A percentile compares a stretch with the other conserved stretches of the same genome.
Evolutionary conservation across 176 grass and related monocot genomes (phyloP).

Genomic region (Pharus latifolius): DNA sequence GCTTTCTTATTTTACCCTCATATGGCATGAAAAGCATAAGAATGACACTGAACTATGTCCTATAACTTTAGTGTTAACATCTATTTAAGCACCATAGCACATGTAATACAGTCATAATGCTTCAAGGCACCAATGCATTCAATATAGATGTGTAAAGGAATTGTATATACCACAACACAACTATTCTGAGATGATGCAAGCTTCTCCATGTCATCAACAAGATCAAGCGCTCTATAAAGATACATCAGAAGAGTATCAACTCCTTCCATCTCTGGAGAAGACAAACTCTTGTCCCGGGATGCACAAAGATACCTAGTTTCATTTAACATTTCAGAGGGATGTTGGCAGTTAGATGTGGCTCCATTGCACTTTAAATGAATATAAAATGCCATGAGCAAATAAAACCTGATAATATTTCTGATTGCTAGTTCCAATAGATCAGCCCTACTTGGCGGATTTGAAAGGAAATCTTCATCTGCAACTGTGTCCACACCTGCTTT

Average conservation of each 20-base stretch:
- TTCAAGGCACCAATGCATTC: neutral
- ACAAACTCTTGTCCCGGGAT: slow-evolving; percentile 53
- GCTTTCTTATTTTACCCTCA: slow-evolving; percentile 14
- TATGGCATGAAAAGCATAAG: slow-evolving; percentile 17
- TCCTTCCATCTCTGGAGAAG: slow-evolving; percentile 67
- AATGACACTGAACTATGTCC: slow-evolving; percentile 7
- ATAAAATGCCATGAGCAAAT: slow-evolving; percentile 15
- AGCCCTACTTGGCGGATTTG: slow-evolving; percentile 74
- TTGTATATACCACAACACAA: slow-evolving; percentile 73
- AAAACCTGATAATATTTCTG: slow-evolving; percentile 91
- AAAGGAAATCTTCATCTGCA: slow-evolving; percentile 81
- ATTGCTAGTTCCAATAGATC: slow-evolving; percentile 75
- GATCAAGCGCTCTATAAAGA: slow-evolving; percentile 90
- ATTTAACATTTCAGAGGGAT: slow-evolving; percentile 1
- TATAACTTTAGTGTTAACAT: neutral
- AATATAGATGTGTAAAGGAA: neutral
- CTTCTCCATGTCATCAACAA: slow-evolving; percentile 95
- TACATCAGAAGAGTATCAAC: slow-evolving; percentile 99
- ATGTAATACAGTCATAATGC: neutral
- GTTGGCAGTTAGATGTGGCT: neutral
- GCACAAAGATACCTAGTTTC: slow-evolving; percentile 63
- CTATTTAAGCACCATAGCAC: neutral
- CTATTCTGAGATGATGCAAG: slow-evolving; percentile 89
- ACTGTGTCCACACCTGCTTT: slow-evolving; percentile 85
- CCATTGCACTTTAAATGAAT: slow-evolving; percentile 17